Percentiles rank a stretch among this genome's conserved stretches.
Evolutionary conservation across 345 rosid species (phyloP).

Genomic region (Syzygium grande): DNA sequence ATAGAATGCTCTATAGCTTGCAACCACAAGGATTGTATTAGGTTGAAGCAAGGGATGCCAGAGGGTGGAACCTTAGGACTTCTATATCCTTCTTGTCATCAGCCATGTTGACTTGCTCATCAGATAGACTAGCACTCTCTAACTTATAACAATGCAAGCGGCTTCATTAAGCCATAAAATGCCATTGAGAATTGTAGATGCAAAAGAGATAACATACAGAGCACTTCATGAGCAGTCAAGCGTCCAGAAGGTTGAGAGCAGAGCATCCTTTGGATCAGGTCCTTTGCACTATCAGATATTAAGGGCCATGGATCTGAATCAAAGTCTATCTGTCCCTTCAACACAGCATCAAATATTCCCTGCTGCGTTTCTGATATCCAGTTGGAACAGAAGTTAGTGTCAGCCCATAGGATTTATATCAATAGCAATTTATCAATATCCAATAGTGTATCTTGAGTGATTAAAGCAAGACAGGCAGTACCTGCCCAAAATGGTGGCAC

Average conservation of each 20-base stretch:
- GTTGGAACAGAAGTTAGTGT: neutral
- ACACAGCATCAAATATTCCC: slow-evolving; percentile 96
- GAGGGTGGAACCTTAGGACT: neutral
- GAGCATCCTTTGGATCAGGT: slow-evolving; percentile 76
- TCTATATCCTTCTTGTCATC: neutral
- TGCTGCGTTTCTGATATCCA: slow-evolving; percentile 76
- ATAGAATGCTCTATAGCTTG: neutral
- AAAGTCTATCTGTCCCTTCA: slow-evolving; percentile 88
- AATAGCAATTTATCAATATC: neutral
- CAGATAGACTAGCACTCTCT: neutral
- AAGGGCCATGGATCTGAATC: slow-evolving; percentile 97
- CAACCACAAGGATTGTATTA: neutral
- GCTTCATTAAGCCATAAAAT: neutral
- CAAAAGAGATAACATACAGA: slow-evolving; percentile 50
- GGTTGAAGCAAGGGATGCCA: neutral
- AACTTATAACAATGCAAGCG: neutral
- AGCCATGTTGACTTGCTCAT: neutral
- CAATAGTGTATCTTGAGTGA: neutral
- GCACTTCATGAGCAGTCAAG: slow-evolving; percentile 89
- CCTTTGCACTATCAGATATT: slow-evolving; percentile 86
- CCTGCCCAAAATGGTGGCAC: slow-evolving; percentile 99
- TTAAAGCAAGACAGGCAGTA: slow-evolving; percentile 4
- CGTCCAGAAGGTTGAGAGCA: slow-evolving; percentile 73
- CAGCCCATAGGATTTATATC: neutral
- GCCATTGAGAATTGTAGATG: neutral